Evolutionary conservation across 345 rosid genomes (phyloP), one percentile per base, ranked within the genome.

Genomic region (Eucalyptus sp.): DNA sequence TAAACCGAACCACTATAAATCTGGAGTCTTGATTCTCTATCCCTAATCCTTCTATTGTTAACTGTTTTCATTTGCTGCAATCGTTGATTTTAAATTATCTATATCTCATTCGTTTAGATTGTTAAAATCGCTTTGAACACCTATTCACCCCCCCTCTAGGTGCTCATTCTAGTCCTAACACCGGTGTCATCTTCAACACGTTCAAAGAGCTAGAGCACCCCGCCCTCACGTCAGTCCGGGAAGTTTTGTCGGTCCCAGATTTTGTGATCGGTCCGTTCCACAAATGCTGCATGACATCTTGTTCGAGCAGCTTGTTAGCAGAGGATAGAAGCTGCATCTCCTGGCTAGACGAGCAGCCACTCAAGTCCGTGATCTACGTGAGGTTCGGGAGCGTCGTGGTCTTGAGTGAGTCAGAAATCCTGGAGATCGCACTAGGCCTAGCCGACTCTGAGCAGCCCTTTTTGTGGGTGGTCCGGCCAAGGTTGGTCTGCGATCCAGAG

Each of bases 231-330:
- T 87, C 43, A 68, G 37, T 87, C 12, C 4, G 51, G 13, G 54
- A 89, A 12, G 87, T 88, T 43, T 88, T 89, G 24, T 85, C 87
- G 3, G 44, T 86, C 68, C 92, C 91, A 4, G 87, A 56, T 13
- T 93, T 92, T 60, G 90, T 88, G 8, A 90, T 93, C 13, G 94
- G 94, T 22, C 94, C 94, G 37, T 91, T 94, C 81, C 93, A 94
- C 87, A 90, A 89, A 68, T 85, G 87, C 88, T 83, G 87, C 81
- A 56, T 33, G 43, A 68, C 91, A 17, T 60, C 89, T 48, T 88
- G 90, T 71, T 88, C 93, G 33, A 89, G 87, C 58, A 90, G 93
- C 91, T 54, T 92, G 46, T 24, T 90, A 33, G 41, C 90, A 33
- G 86, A 87, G 58, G 92, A 92, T 46, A 44, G 48, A 43, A 88